These are phyloP conservation scores for Mortierella sp. DNA, from an alignment of 371 early-diverging fungal genomes.

Conservation along the genomic window DNA sequence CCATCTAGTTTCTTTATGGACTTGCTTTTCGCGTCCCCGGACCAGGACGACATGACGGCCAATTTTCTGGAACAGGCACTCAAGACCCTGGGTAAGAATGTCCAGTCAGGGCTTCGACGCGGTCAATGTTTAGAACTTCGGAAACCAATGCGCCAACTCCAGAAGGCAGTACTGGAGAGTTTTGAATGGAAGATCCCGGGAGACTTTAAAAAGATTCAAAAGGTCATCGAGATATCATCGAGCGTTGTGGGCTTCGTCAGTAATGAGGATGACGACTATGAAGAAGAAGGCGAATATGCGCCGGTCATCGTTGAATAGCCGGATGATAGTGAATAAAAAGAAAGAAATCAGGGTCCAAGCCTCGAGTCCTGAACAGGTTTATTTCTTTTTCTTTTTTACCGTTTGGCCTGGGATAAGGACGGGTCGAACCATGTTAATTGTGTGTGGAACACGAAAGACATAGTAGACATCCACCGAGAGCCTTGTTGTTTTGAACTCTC, in stretches of 20 bases:
- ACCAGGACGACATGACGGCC: conserved; percentile 53
- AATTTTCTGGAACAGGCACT: conserved; percentile 47
- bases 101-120: conserved; percentile 28
- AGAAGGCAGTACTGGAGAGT: conserved; percentile 37
- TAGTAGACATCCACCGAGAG: too few species aligned
- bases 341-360: background rate
- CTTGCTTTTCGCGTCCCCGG: conserved; percentile 49
- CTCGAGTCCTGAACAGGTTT: too few species aligned
- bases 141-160: conserved; percentile 42
- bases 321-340: background rate
- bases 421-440: too few species aligned
- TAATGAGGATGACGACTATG: conserved; percentile 49
- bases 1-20: conserved; percentile 55
- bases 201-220: conserved; percentile 38
- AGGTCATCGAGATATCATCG: conserved; percentile 18
- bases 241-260: background rate
- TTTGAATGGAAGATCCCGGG: conserved; percentile 55
- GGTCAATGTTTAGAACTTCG: conserved; percentile 40
- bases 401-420: too few species aligned
- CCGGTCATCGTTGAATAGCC: conserved; percentile 49
- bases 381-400: too few species aligned
- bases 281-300: conserved; percentile 54
- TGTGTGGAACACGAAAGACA: too few species aligned
- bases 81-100: conserved; percentile 28
- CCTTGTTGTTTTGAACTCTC: too few species aligned